phyloP scores from a whole-genome alignment of 2,329 filamentous ascomycete species.

The Aspergillus phoenicis region DNA sequence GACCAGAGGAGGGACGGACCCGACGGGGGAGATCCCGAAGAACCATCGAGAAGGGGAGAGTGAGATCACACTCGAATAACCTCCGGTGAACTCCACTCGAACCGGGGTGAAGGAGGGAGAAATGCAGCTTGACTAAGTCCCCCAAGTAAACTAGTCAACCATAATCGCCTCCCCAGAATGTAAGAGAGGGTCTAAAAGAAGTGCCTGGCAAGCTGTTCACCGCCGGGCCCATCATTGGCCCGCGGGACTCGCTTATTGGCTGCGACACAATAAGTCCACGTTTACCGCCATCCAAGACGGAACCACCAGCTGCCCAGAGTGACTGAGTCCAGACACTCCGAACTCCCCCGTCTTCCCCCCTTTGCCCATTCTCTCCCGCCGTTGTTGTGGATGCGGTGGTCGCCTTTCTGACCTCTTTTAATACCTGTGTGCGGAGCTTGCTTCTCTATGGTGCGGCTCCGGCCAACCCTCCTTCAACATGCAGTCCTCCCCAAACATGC shows the following conservation, averaged over 20 bases:
- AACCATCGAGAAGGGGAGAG: slow-evolving; percentile 6
- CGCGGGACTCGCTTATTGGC: slow-evolving; percentile 36
- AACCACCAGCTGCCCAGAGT: slow-evolving; percentile 35
- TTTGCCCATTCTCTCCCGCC: slow-evolving; percentile 26
- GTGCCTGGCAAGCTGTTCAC: slow-evolving; percentile 27
- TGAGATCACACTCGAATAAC: slow-evolving; percentile 1
- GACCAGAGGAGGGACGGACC: not conserved
- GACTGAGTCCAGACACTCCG: slow-evolving; percentile 30
- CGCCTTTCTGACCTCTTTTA: slow-evolving; percentile 31
- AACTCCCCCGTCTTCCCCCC: slow-evolving; percentile 23
- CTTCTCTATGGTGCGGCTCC: slow-evolving; percentile 46
- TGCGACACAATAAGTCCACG: slow-evolving; percentile 43
- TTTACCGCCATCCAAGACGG: slow-evolving; percentile 30
- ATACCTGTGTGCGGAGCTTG: slow-evolving; percentile 39
- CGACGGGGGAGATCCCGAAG: not conserved
- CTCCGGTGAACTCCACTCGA: not conserved
- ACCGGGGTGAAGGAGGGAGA: slow-evolving; percentile 1
- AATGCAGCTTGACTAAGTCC: not conserved
- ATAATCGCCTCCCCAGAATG: no score
- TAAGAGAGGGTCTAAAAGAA: no score
- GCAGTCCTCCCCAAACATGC: slow-evolving; percentile 52
- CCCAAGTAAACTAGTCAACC: no score
- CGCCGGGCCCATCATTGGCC: slow-evolving; percentile 37
- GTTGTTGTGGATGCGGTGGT: slow-evolving; percentile 38
- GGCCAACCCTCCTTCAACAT: slow-evolving; percentile 46